These are phyloP conservation scores for Beauveria sp. DNA, from an alignment of 2,329 filamentous ascomycete species.

Conservation along the genomic window DNA sequence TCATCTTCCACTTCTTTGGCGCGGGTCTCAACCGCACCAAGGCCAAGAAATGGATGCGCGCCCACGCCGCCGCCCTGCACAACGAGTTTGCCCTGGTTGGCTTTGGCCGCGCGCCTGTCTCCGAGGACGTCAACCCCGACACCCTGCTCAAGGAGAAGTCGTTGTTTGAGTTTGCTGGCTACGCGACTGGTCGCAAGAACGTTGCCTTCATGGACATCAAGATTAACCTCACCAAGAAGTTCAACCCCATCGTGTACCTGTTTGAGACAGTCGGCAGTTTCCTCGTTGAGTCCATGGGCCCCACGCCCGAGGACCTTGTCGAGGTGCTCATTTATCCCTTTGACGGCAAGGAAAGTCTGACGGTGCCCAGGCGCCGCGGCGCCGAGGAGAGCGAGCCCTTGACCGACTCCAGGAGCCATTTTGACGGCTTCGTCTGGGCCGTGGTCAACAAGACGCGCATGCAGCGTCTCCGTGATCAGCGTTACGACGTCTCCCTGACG, in stretches of 20 bases:
- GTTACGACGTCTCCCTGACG: constrained; percentile 90
- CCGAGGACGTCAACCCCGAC: constrained; percentile 34
- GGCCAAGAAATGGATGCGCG: constrained; percentile 71
- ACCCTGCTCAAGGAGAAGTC: constrained; percentile 74
- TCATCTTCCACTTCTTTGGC: constrained; percentile 75
- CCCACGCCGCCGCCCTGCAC: constrained; percentile 63
- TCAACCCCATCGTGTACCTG: constrained; percentile 61
- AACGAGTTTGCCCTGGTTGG: constrained; percentile 85
- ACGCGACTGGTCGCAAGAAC: constrained; percentile 88
- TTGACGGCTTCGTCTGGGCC: constrained; percentile 90
- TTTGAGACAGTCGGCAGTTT: constrained; percentile 64
- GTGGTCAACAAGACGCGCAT: constrained; percentile 93
- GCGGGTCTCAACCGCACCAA: constrained; percentile 71
- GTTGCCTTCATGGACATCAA: constrained; percentile 84
- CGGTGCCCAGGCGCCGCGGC: constrained; percentile 59
- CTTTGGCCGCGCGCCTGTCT: constrained; percentile 53
- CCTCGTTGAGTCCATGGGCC: constrained; percentile 68
- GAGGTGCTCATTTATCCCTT: constrained; percentile 81
- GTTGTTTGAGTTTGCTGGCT: constrained; percentile 76
- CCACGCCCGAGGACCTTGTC: constrained; percentile 60
- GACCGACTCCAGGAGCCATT: constrained; percentile 56
- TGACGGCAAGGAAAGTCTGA: constrained; percentile 79
- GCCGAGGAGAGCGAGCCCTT: constrained; percentile 40
- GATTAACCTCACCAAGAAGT: constrained; percentile 73
- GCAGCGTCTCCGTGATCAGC: constrained; percentile 81